Conservation (phyloP, 306 rosid genomes). For the Gillenia trifoliata region DNA sequence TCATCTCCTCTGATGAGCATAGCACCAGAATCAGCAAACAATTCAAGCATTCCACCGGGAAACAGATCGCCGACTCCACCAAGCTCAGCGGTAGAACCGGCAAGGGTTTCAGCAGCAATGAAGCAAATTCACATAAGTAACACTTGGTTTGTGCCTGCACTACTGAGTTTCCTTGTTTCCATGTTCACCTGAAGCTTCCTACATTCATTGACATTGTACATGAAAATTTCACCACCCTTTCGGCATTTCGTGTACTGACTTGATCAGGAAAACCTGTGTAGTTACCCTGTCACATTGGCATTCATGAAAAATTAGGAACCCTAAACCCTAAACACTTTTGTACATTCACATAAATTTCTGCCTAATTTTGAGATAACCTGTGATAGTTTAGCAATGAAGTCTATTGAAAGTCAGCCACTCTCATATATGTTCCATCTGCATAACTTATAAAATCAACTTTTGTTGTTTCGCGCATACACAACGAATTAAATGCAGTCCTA, state of each 20-base stretch:
- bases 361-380: neutral
- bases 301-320: neutral
- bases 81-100: conserved; percentile 11
- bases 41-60: neutral
- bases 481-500: neutral
- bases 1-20: conserved; percentile 3
- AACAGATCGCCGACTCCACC: neutral
- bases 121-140: neutral
- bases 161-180: conserved; percentile 4
- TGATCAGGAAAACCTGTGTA: neutral
- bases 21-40: conserved; percentile 7
- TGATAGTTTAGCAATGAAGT: neutral
- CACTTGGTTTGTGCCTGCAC: conserved; percentile 14
- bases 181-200: neutral
- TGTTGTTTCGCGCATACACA: neutral
- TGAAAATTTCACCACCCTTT: neutral
- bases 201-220: neutral
- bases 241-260: neutral
- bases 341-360: neutral
- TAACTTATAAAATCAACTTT: neutral
- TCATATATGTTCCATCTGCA: neutral
- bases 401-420: neutral
- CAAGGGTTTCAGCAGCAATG: neutral
- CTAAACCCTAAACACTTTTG: too few relatives aligned
- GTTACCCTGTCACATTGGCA: neutral